Conservation (phyloP, 2,329 filamentous ascomycete genomes). For the Chaetoscypha palmicola region DNA sequence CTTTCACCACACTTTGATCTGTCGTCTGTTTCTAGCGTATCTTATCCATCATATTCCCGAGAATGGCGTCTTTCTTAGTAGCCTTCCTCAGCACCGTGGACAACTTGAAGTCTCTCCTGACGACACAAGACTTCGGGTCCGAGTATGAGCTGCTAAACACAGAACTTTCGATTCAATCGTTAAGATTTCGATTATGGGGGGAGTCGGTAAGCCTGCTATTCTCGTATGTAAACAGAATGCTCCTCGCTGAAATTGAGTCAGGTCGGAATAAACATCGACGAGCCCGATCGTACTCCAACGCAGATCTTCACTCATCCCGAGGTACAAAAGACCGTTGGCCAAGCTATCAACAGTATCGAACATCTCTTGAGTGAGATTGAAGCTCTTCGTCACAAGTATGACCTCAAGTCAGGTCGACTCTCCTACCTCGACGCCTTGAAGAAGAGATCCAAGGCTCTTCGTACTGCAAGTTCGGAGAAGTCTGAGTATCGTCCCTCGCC, state of each 20-base stretch:
- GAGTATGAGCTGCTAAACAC: conserved; percentile 22
- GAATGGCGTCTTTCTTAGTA: conserved; percentile 15
- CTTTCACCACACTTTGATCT: too few species aligned
- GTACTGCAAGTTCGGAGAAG: not conserved
- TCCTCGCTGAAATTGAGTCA: conserved; percentile 6
- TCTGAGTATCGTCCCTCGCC: not conserved
- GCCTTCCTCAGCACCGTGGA: conserved; percentile 12
- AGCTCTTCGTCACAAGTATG: conserved; percentile 19
- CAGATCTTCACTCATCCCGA: conserved; percentile 13
- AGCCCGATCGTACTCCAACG: conserved; percentile 8
- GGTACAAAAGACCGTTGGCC: conserved; percentile 16
- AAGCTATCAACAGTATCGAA: conserved; percentile 16
- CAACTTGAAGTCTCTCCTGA: conserved; percentile 16
- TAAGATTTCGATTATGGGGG: conserved; percentile 21
- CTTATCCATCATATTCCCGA: too few species aligned
- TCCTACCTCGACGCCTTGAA: not conserved
- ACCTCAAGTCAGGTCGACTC: conserved; percentile 8
- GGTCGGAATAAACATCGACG: conserved; percentile 17
- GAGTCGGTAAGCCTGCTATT: conserved; percentile 14
- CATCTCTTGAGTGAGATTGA: conserved; percentile 20
- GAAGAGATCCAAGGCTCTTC: conserved; percentile 4
- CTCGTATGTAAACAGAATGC: too few species aligned
- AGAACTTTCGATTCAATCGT: conserved; percentile 20
- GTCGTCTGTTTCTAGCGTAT: too few species aligned
- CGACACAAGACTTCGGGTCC: conserved; percentile 17